phyloP scores from a whole-genome alignment of 805 yeast genomes.

The Saturnispora dispora region DNA sequence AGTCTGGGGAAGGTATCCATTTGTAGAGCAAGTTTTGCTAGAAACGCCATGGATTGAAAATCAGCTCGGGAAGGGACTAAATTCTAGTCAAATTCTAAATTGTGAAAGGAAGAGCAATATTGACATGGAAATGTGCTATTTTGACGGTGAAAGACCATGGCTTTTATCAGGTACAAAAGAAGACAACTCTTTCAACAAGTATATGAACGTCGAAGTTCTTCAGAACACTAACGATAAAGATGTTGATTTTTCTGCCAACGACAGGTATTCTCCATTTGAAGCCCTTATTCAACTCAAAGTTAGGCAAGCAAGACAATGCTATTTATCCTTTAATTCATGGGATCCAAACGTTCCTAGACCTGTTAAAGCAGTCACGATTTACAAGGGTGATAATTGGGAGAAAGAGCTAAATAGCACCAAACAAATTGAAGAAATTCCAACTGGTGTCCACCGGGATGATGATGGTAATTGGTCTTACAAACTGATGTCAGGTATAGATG shows the following conservation, averaged over 20 bases:
- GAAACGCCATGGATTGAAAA: slow-evolving; percentile 53
- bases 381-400: slow-evolving; percentile 21
- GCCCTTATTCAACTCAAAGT: slow-evolving; percentile 55
- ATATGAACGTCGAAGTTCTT: slow-evolving; percentile 42
- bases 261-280: slow-evolving; percentile 51
- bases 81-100: neutral
- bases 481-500: slow-evolving; percentile 53
- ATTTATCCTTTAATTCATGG: slow-evolving; percentile 44
- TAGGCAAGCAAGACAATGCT: slow-evolving; percentile 57
- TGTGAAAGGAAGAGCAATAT: slow-evolving; percentile 30
- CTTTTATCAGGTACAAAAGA: slow-evolving; percentile 30
- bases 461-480: slow-evolving; percentile 36
- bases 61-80: neutral
- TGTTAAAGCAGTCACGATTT: slow-evolving; percentile 52
- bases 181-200: slow-evolving; percentile 32
- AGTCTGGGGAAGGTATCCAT: slow-evolving; percentile 39
- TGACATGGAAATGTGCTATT: slow-evolving; percentile 48
- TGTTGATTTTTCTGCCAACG: slow-evolving; percentile 6
- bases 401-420: slow-evolving; percentile 2
- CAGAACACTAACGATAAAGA: slow-evolving; percentile 33
- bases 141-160: slow-evolving; percentile 41
- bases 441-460: slow-evolving; percentile 36
- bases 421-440: slow-evolving; percentile 25
- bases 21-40: slow-evolving; percentile 35
- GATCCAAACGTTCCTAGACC: slow-evolving; percentile 40